A percentile compares a stretch with the other conserved stretches of the same genome.
Conservation (phyloP, 2,329 filamentous ascomycete genomes). For the Exophiala spinifera region DNA sequence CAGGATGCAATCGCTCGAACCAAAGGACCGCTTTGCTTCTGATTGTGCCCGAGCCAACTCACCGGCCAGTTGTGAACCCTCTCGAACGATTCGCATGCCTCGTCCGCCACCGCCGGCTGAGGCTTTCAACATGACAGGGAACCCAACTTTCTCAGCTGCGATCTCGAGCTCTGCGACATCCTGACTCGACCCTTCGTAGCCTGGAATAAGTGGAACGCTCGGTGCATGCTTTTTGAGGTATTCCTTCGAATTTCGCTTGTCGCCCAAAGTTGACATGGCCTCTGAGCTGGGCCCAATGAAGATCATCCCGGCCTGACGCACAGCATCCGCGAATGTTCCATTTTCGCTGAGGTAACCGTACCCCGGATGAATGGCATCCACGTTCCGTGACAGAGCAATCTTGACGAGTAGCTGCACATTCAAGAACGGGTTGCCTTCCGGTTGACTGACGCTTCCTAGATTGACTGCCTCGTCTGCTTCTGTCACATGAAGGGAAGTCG, state of each 20-base stretch:
- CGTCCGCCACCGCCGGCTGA: constrained; percentile 49
- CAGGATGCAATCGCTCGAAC: constrained; percentile 42
- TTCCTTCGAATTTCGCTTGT: constrained; percentile 33
- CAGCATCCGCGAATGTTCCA: constrained; percentile 32
- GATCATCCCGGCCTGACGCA: constrained; percentile 32
- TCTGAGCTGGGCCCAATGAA: constrained; percentile 36
- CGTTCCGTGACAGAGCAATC: constrained; percentile 27
- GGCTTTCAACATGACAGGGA: constrained; percentile 49
- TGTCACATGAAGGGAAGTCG: constrained; percentile 31
- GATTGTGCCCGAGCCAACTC: constrained; percentile 40
- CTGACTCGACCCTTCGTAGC: constrained; percentile 29
- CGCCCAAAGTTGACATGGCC: constrained; percentile 35
- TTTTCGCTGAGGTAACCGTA: constrained; percentile 40
- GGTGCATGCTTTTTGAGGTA: constrained; percentile 31
- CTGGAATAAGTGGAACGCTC: constrained; percentile 33
- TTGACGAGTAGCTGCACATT: constrained; percentile 32
- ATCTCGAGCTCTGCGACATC: constrained; percentile 25
- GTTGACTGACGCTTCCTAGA: constrained; percentile 28
- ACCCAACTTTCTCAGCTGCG: constrained; percentile 31
- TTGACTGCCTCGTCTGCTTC: constrained; percentile 36
- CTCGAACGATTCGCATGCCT: constrained; percentile 40
- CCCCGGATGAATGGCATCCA: constrained; percentile 35
- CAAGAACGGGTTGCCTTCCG: constrained; percentile 31
- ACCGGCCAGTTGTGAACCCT: constrained; percentile 32
- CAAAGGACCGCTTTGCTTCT: constrained; percentile 44